These are phyloP conservation scores for Spergularia azorica DNA, from an alignment of 179 eudicot genomes.

Conservation along the genomic window DNA sequence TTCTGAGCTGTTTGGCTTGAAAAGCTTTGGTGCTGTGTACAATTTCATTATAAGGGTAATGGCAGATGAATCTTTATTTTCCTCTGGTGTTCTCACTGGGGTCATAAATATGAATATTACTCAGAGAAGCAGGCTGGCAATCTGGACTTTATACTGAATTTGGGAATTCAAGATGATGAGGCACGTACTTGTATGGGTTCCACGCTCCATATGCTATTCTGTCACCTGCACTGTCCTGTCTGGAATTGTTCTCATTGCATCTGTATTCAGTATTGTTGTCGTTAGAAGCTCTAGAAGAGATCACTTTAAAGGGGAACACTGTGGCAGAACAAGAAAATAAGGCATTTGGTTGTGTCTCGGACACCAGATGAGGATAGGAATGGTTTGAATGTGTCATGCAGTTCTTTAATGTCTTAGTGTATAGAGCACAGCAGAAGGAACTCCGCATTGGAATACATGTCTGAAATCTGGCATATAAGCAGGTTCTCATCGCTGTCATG, in stretches of 20 bases:
- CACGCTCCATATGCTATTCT: constrained; percentile 46
- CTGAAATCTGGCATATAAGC: too few relatives aligned
- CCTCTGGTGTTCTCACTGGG: constrained; percentile 54
- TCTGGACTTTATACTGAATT: background rate
- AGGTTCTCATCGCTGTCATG: too few relatives aligned
- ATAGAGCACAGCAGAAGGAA: background rate
- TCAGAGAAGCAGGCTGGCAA: constrained; percentile 47
- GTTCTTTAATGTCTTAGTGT: too few relatives aligned
- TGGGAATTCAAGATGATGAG: constrained; percentile 8
- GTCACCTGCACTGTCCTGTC: constrained; percentile 50
- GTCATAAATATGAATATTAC: constrained; percentile 54
- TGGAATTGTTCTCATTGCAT: constrained; percentile 44
- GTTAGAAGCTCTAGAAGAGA: background rate
- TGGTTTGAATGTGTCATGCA: background rate
- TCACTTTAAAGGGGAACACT: background rate
- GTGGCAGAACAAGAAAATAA: background rate
- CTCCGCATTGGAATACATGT: too few relatives aligned
- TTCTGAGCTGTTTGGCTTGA: constrained; percentile 62
- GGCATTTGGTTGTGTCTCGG: background rate
- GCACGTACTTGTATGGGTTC: constrained; percentile 42
- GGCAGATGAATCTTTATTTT: constrained; percentile 51
- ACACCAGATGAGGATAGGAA: background rate
- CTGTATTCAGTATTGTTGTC: constrained; percentile 43
- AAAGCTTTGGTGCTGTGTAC: constrained; percentile 55
- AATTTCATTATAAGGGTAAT: constrained; percentile 52